phyloP scores from a whole-genome alignment of 352 stramenopile species.

The Phytophthora pinifolia region DNA sequence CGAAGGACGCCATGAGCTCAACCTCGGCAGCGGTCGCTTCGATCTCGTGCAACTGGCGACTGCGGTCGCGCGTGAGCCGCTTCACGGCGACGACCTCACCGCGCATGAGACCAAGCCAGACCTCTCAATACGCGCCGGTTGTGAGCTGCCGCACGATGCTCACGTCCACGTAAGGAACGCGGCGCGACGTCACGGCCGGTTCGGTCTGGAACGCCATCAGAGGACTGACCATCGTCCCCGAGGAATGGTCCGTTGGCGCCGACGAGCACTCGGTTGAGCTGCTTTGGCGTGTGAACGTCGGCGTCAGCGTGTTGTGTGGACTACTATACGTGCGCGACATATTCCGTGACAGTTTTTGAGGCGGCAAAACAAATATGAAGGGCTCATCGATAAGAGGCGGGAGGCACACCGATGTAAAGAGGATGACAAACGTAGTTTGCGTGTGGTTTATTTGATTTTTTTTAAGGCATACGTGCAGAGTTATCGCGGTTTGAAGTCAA shows the following conservation, averaged over 20 bases:
- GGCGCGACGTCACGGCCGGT: slow-evolving; percentile 24
- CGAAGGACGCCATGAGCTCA: slow-evolving; percentile 36
- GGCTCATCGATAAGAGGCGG: too few species aligned
- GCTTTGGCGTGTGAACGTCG: slow-evolving; percentile 16
- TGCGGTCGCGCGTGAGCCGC: slow-evolving; percentile 29
- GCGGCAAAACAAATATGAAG: too few species aligned
- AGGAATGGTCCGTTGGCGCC: slow-evolving; percentile 1
- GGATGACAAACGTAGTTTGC: too few species aligned
- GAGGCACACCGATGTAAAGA: too few species aligned
- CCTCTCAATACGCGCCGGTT: slow-evolving; percentile 49
- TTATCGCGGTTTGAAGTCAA: too few species aligned
- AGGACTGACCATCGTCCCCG: slow-evolving; percentile 9
- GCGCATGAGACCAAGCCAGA: slow-evolving; percentile 42
- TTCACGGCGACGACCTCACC: slow-evolving; percentile 49
- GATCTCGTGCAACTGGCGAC: slow-evolving; percentile 19
- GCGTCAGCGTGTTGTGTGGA: slow-evolving; percentile 17
- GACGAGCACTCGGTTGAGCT: slow-evolving; percentile 7
- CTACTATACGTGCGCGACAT: too few species aligned
- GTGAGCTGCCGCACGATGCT: slow-evolving; percentile 38
- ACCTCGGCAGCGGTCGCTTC: slow-evolving; percentile 46
- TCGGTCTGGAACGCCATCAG: slow-evolving; percentile 34
- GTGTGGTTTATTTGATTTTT: too few species aligned
- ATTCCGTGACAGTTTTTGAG: too few species aligned
- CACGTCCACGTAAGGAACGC: slow-evolving; percentile 39
- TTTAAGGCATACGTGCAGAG: too few species aligned